Conservation (phyloP, 495 filamentous ascomycete species). For the Hyphodiscus hymeniophilus region DNA sequence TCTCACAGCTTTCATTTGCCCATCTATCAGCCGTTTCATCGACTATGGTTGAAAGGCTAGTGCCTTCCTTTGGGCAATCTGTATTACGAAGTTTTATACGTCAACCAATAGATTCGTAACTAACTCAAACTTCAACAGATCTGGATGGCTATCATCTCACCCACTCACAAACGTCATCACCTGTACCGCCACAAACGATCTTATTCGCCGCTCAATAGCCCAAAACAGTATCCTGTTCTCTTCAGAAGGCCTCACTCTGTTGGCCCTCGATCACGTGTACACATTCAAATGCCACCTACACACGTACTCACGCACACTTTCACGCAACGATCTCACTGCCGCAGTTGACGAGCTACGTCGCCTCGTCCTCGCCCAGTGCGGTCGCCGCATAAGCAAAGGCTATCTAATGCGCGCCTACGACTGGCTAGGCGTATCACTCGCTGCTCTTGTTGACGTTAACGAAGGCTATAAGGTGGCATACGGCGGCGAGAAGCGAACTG, state of each 20-base stretch:
- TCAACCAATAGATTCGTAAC: slow-evolving; percentile 22
- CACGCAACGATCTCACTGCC: slow-evolving; percentile 29
- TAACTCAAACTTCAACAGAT: slow-evolving; percentile 21
- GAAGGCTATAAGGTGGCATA: slow-evolving; percentile 49
- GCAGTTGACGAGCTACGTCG: slow-evolving; percentile 51
- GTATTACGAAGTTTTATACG: background rate
- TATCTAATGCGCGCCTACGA: slow-evolving; percentile 55
- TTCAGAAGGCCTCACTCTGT: slow-evolving; percentile 57
- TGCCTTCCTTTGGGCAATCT: too few relatives aligned
- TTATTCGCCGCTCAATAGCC: slow-evolving; percentile 54
- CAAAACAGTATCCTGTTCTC: slow-evolving; percentile 66
- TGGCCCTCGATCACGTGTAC: slow-evolving; percentile 65
- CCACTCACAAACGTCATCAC: slow-evolving; percentile 25
- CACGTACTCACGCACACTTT: slow-evolving; percentile 19
- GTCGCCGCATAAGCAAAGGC: slow-evolving; percentile 47
- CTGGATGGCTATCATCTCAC: slow-evolving; percentile 30
- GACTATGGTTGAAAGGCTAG: slow-evolving; percentile 15
- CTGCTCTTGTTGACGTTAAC: slow-evolving; percentile 47
- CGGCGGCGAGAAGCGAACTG: slow-evolving; percentile 27
- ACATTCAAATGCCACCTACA: slow-evolving; percentile 58
- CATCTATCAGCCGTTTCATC: slow-evolving; percentile 23
- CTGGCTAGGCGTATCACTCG: slow-evolving; percentile 47
- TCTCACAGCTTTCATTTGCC: too few relatives aligned
- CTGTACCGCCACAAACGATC: slow-evolving; percentile 36
- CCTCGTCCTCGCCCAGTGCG: slow-evolving; percentile 50